Base-by-base conservation (phyloP, 148 eudicot species). In the Limonium bicolor region DNA sequence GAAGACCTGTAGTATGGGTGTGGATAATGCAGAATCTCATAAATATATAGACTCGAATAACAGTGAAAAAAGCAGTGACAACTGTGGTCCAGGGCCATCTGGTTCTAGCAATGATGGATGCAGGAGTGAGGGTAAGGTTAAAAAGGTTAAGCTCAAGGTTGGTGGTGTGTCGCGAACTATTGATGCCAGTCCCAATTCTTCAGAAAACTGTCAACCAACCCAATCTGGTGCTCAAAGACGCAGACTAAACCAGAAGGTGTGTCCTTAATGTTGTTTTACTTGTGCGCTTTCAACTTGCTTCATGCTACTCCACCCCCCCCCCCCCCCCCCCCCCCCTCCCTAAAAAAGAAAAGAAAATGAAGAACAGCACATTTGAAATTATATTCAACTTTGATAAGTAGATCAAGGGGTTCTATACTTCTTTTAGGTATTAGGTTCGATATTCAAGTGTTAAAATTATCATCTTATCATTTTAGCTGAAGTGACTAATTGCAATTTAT, bases 221-320 rank as follows among this genome's bases (percentile, higher is more conserved):
- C 83, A 78, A 62, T 53, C 73, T 45, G 40, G 46, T 33, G 63
- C 40, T 11, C 44, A 57, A 13, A 61, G 53, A 12, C 73, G 36
- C 40, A 80, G 69, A 59, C 47, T 47, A 30, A 50, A 25, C 39
- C 63, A 36, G 41, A 78, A 71, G 94, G 94, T 82, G 52, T 39
- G 17, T 51, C 20, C 7, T 12, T 17, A 4, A 18, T 38, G n/a
- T n/a, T n/a, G n/a, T n/a, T n/a, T n/a, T n/a, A n/a, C n/a, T n/a
- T n/a, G n/a, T n/a, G n/a, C n/a, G n/a, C n/a, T n/a, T n/a, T n/a
- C n/a, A n/a, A n/a, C n/a, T n/a, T n/a, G n/a, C n/a, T n/a, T n/a
- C n/a, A n/a, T n/a, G n/a, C n/a, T n/a, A n/a, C n/a, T n/a, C n/a
- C n/a, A n/a, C n/a, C n/a, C n/a, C n/a, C n/a, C n/a, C n/a, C n/a